phyloP scores from a whole-genome alignment of 768 basidiomycete genomes.

The Auricularia sp. region DNA sequence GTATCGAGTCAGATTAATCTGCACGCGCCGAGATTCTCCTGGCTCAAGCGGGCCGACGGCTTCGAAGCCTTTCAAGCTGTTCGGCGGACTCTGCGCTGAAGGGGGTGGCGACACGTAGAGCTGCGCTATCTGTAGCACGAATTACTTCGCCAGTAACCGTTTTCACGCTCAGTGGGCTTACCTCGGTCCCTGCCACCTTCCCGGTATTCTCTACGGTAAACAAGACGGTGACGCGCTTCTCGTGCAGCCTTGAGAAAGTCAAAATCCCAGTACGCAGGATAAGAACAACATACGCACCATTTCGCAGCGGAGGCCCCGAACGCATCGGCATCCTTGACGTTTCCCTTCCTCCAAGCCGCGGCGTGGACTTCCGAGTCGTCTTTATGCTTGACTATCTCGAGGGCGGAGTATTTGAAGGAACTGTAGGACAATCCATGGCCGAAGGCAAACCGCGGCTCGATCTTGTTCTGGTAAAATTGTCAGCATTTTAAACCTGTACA shows the following conservation, averaged over 20 bases:
- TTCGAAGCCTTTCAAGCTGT: slow-evolving; percentile 57
- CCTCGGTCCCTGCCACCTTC: slow-evolving; percentile 50
- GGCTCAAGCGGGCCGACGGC: slow-evolving; percentile 39
- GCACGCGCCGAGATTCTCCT: slow-evolving; percentile 36
- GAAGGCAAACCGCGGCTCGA: slow-evolving; percentile 48
- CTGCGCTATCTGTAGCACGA: slow-evolving; percentile 33
- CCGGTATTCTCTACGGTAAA: slow-evolving; percentile 65
- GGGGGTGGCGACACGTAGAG: slow-evolving; percentile 63
- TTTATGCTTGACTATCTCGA: slow-evolving; percentile 30
- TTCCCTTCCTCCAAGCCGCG: neutral
- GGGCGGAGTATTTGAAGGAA: slow-evolving; percentile 56
- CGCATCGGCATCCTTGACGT: neutral
- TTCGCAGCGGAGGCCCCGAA: neutral
- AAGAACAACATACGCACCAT: neutral
- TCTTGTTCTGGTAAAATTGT: slow-evolving; percentile 28
- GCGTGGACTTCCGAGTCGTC: slow-evolving; percentile 15
- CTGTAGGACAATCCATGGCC: slow-evolving; percentile 88
- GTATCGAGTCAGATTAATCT: slow-evolving; percentile 32
- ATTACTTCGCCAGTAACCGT: too few species aligned
- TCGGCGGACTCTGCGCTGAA: slow-evolving; percentile 58
- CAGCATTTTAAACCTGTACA: slow-evolving; percentile 6
- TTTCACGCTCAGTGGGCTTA: slow-evolving; percentile 12
- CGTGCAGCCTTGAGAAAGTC: slow-evolving; percentile 42
- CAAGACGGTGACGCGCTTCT: slow-evolving; percentile 48
- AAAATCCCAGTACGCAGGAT: neutral